These are phyloP conservation scores for Solanum hybrid DNA, from an alignment of 305 asterid genomes.

Conservation along the genomic window DNA sequence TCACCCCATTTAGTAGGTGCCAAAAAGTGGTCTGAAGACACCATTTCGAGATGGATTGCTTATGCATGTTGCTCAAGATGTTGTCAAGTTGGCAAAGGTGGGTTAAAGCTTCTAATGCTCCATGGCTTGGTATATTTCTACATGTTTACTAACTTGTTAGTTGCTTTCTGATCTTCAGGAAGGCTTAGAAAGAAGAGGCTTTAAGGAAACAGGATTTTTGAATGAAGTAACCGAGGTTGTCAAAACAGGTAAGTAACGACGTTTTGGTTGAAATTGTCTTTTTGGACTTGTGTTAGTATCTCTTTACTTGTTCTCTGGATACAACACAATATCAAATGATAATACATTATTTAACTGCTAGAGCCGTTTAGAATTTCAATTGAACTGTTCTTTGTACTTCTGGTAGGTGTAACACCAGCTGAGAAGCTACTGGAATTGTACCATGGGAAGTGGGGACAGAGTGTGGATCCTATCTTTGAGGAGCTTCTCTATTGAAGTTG, in stretches of 20 bases:
- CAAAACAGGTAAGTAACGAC: slow-evolving; percentile 39
- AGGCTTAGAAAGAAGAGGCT: slow-evolving; percentile 93
- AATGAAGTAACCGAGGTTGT: slow-evolving; percentile 78
- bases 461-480: slow-evolving; percentile 62
- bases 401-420: slow-evolving; percentile 75
- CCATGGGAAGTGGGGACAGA: slow-evolving; percentile 80
- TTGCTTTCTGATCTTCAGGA: slow-evolving; percentile 39
- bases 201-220: slow-evolving; percentile 72
- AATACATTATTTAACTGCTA: not conserved
- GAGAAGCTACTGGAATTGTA: slow-evolving; percentile 76
- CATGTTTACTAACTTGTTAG: not conserved
- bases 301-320: not conserved
- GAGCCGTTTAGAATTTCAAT: not conserved
- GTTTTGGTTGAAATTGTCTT: not conserved
- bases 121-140: not conserved
- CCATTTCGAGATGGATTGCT: slow-evolving; percentile 96
- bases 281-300: not conserved
- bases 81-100: slow-evolving; percentile 82
- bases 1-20: slow-evolving; percentile 45
- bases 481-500: slow-evolving; percentile 50
- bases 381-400: not conserved
- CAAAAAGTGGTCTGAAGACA: slow-evolving; percentile 68
- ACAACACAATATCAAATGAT: not conserved
- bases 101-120: not conserved
- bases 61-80: slow-evolving; percentile 91